These are phyloP conservation scores for Irpex sp. DNA, from an alignment of 1,284 basidiomycete genomes.

Conservation along the genomic window DNA sequence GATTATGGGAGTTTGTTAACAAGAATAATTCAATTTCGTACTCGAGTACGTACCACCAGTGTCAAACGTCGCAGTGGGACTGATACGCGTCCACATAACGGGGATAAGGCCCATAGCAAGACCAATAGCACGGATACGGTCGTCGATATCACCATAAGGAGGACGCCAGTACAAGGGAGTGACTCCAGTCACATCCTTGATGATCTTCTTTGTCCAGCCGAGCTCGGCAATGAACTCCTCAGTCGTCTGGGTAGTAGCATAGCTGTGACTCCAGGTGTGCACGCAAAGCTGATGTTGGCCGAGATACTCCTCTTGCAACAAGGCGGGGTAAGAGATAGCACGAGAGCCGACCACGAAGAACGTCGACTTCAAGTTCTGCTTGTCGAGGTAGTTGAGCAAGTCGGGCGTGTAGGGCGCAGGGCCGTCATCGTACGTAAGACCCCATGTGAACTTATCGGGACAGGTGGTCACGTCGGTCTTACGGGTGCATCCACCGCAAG, in stretches of 20 bases:
- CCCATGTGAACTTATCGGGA: slow-evolving; percentile 70
- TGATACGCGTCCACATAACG: slow-evolving; percentile 65
- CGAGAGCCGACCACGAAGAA: slow-evolving; percentile 88
- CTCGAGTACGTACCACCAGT: slow-evolving; percentile 44
- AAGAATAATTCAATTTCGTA: not conserved
- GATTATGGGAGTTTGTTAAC: not conserved
- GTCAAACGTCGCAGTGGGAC: slow-evolving; percentile 53
- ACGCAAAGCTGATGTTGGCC: slow-evolving; percentile 63
- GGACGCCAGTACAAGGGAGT: slow-evolving; percentile 64
- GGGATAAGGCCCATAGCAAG: slow-evolving; percentile 62
- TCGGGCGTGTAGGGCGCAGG: slow-evolving; percentile 80
- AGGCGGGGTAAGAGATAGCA: slow-evolving; percentile 52
- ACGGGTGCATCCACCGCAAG: slow-evolving; percentile 72
- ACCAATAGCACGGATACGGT: slow-evolving; percentile 78
- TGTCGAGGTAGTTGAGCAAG: slow-evolving; percentile 63
- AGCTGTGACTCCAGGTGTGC: slow-evolving; percentile 65
- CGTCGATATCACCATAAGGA: slow-evolving; percentile 66
- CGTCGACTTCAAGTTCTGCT: slow-evolving; percentile 69
- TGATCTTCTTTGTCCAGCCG: slow-evolving; percentile 82
- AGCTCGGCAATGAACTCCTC: slow-evolving; percentile 86
- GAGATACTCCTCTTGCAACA: slow-evolving; percentile 70
- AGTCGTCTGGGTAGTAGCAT: slow-evolving; percentile 72
- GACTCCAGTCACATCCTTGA: slow-evolving; percentile 72
- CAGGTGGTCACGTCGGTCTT: slow-evolving; percentile 67
- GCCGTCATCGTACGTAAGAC: slow-evolving; percentile 70